phyloP scores from a whole-genome alignment of 768 basidiomycete species.

The Russula dissimulans region DNA sequence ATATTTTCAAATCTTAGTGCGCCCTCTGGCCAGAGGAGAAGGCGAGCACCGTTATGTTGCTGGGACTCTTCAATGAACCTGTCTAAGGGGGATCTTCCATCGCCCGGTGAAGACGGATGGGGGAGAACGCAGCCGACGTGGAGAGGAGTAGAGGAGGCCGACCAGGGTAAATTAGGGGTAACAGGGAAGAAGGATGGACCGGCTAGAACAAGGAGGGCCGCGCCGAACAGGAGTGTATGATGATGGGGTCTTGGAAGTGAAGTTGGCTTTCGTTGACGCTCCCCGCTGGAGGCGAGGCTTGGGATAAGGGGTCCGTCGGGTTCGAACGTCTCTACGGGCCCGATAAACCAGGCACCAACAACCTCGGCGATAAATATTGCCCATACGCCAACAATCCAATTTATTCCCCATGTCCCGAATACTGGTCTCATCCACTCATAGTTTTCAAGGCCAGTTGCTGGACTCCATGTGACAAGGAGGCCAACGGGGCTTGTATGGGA shows the following conservation, averaged over 20 bases:
- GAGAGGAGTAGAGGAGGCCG: slow-evolving; percentile 42
- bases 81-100: slow-evolving; percentile 36
- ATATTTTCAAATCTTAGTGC: slow-evolving; percentile 55
- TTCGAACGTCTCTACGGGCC: slow-evolving; percentile 39
- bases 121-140: slow-evolving; percentile 64
- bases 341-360: slow-evolving; percentile 51
- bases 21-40: slow-evolving; percentile 77
- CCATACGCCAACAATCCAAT: slow-evolving; percentile 74
- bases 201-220: slow-evolving; percentile 37
- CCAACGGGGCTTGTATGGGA: slow-evolving; percentile 59
- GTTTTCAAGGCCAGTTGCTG: slow-evolving; percentile 39
- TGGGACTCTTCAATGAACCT: slow-evolving; percentile 55
- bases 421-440: slow-evolving; percentile 59
- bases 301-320: slow-evolving; percentile 14
- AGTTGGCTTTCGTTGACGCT: slow-evolving; percentile 6
- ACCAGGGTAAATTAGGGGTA: slow-evolving; percentile 33
- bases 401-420: slow-evolving; percentile 50
- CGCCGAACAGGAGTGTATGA: slow-evolving; percentile 31
- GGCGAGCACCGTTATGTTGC: slow-evolving; percentile 37
- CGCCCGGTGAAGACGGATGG: slow-evolving; percentile 32
- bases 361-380: slow-evolving; percentile 53
- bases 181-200: slow-evolving; percentile 40
- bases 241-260: slow-evolving; percentile 17
- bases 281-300: slow-evolving; percentile 6
- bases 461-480: slow-evolving; percentile 63